These are phyloP conservation scores for Umbelopsis sp. DNA, from an alignment of 192 early-diverging fungal species.

Conservation along the genomic window DNA sequence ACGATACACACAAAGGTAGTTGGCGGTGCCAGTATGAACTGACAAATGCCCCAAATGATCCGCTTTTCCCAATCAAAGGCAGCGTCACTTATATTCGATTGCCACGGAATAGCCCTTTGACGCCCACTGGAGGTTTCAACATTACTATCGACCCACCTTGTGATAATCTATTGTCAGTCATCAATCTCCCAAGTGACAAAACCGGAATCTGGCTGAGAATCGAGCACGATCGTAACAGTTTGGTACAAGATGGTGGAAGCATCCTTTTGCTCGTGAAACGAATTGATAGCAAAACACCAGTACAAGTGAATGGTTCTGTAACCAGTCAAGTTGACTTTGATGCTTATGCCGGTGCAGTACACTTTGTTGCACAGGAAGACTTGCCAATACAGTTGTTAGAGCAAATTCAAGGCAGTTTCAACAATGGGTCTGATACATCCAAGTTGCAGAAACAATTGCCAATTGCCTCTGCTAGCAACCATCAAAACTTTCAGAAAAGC, in stretches of 20 bases:
- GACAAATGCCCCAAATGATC: background rate
- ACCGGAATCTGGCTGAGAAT: constrained; percentile 47
- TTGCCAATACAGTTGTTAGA: constrained; percentile 18
- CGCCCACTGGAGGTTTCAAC: constrained; percentile 32
- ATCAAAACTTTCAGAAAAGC: too few relatives aligned
- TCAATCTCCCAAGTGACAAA: constrained; percentile 42
- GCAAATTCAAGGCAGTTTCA: constrained; percentile 38
- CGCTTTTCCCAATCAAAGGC: background rate
- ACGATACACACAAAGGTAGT: constrained; percentile 27
- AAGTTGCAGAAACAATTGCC: constrained; percentile 27
- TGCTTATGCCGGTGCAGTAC: constrained; percentile 26
- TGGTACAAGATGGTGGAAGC: constrained; percentile 48
- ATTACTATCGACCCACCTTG: constrained; percentile 52
- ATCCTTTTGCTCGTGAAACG: constrained; percentile 48
- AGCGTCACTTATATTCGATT: constrained; percentile 41
- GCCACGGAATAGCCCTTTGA: constrained; percentile 37
- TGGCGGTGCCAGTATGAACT: constrained; percentile 40
- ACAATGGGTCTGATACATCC: constrained; percentile 15
- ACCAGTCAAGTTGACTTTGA: constrained; percentile 36
- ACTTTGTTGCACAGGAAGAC: constrained; percentile 38
- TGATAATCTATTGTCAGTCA: constrained; percentile 2
- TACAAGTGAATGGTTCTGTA: constrained; percentile 37
- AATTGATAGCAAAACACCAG: background rate
- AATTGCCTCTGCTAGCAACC: background rate
- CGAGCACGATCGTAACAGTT: constrained; percentile 45